Conservation (phyloP, 2,329 filamentous ascomycete genomes). For the Cadophora sp. region DNA sequence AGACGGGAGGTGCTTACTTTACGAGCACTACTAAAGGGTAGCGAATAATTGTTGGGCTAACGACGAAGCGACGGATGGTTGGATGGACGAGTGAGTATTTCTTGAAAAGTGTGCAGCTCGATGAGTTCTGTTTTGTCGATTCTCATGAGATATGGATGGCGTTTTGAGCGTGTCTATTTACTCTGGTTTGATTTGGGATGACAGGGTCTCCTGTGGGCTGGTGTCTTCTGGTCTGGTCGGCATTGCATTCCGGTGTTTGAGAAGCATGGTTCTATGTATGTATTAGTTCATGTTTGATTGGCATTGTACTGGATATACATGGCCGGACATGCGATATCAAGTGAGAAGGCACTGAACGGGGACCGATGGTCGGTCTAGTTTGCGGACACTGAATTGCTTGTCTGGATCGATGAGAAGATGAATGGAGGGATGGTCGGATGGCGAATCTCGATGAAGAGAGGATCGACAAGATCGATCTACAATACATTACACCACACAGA, state of each 20-base stretch:
- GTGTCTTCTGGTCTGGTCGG: neutral
- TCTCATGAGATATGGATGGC: neutral
- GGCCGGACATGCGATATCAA: neutral
- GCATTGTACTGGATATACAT: neutral
- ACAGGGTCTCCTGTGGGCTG: neutral
- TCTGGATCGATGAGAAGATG: neutral
- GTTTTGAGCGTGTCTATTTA: neutral
- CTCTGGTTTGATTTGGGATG: neutral
- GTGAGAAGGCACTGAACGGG: no score
- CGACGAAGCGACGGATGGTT: slow-evolving; percentile 45
- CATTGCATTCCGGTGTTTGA: slow-evolving; percentile 9
- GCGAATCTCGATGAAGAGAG: neutral
- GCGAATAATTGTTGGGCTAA: slow-evolving; percentile 53
- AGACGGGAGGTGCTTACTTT: slow-evolving; percentile 75
- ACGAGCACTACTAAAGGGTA: slow-evolving; percentile 58
- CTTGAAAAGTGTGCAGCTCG: neutral
- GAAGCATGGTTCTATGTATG: neutral
- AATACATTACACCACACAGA: neutral
- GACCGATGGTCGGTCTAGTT: neutral
- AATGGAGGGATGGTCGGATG: neutral
- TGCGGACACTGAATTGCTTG: neutral
- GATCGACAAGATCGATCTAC: neutral
- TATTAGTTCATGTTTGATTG: neutral
- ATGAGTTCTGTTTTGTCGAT: neutral
- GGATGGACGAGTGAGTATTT: neutral